Conservation (phyloP, 495 filamentous ascomycete genomes). For the Aspergillus heteromorphus region DNA sequence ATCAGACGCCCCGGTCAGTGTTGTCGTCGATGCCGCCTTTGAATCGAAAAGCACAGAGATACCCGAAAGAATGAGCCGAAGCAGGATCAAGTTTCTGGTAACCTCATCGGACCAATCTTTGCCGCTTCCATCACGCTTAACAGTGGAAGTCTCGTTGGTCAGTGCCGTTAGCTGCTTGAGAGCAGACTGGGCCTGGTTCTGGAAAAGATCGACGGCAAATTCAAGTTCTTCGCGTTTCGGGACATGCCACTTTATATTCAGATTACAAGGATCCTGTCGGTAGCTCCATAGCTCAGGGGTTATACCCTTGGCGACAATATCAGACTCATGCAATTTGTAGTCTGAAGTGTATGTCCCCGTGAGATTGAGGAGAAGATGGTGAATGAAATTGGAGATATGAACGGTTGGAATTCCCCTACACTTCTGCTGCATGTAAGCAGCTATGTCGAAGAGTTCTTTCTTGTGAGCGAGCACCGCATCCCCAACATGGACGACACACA, state of each 20-base stretch:
- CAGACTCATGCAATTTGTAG: conserved; percentile 74
- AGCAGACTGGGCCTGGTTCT: conserved; percentile 66
- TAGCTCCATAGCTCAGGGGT: conserved; percentile 76
- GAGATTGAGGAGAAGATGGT: conserved; percentile 96
- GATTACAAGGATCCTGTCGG: conserved; percentile 57
- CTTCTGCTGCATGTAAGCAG: conserved; percentile 89
- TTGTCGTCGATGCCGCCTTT: conserved; percentile 52
- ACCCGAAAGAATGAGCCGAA: conserved; percentile 81
- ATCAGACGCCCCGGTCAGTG: conserved; percentile 18
- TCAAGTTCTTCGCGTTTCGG: conserved; percentile 71
- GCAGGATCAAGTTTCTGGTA: conserved; percentile 76
- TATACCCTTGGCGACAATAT: conserved; percentile 49
- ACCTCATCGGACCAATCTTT: conserved; percentile 99
- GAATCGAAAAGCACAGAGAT: conserved; percentile 85
- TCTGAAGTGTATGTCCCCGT: conserved; percentile 91
- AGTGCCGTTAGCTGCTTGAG: conserved; percentile 65
- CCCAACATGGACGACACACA: conserved; percentile 96
- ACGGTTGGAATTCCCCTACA: conserved; percentile 90
- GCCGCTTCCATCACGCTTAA: conserved; percentile 88
- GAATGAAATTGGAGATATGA: conserved; percentile 95
- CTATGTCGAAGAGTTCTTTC: conserved; percentile 83
- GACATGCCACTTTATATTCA: conserved; percentile 88
- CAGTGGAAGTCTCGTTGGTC: conserved; percentile 72
- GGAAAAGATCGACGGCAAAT: conserved; percentile 84
- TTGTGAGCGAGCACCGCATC: conserved; percentile 82